A percentile compares a stretch with the other conserved stretches of the same genome.
These are phyloP conservation scores for Epicoccum nigrum DNA, from an alignment of 2,329 filamentous ascomycete genomes.

Conservation along the genomic window DNA sequence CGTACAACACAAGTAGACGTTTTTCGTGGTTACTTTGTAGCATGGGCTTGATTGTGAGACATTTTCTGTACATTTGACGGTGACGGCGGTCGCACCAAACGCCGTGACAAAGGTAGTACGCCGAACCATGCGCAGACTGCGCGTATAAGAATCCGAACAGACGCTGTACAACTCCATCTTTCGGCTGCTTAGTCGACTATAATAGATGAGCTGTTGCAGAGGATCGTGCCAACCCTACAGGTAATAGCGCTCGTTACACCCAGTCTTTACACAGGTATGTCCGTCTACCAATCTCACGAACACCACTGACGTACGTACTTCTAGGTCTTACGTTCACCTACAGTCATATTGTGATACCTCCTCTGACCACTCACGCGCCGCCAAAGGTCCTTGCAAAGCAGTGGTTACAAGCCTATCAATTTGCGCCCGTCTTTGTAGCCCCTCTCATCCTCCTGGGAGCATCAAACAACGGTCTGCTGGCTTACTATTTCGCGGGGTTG, in stretches of 20 bases:
- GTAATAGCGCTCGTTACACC: constrained; percentile 31
- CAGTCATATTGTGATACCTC: constrained; percentile 45
- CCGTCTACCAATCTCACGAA: background rate
- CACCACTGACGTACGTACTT: background rate
- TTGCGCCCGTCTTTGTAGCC: constrained; percentile 45
- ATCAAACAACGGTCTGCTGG: constrained; percentile 41
- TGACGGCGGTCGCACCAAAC: constrained; percentile 11
- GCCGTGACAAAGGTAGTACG: constrained; percentile 8
- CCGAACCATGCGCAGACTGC: background rate
- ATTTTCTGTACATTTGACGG: background rate
- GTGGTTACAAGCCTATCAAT: constrained; percentile 50
- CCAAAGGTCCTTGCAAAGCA: constrained; percentile 46
- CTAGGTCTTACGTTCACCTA: constrained; percentile 42
- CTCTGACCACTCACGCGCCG: constrained; percentile 42
- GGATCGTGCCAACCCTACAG: constrained; percentile 17
- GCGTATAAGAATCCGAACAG: background rate
- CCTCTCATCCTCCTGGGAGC: constrained; percentile 45
- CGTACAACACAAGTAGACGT: background rate
- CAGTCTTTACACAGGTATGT: constrained; percentile 33
- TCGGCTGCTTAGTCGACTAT: background rate
- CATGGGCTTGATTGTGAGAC: background rate
- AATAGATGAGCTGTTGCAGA: background rate
- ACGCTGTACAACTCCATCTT: background rate
- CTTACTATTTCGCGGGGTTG: constrained; percentile 14
- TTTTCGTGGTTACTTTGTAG: too few species aligned